Percentiles rank a stretch among this genome's conserved stretches.
Conservation (phyloP, 2,329 filamentous ascomycete genomes). For the Teratosphaeria epicoccoides region DNA sequence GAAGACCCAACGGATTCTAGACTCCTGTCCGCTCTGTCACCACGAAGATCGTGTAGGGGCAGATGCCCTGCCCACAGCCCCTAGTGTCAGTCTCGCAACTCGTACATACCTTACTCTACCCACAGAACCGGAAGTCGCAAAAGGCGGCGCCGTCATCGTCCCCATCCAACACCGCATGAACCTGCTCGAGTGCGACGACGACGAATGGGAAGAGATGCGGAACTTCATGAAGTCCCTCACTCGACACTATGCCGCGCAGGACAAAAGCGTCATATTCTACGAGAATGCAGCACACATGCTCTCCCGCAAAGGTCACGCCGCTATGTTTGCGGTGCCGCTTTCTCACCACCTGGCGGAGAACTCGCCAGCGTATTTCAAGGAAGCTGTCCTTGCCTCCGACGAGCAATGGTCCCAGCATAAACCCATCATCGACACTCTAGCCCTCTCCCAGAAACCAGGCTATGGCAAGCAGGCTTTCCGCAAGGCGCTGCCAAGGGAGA, state of each 20-base stretch:
- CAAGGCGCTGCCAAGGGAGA: conserved; percentile 75
- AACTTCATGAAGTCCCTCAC: conserved; percentile 98
- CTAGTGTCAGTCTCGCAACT: conserved; percentile 75
- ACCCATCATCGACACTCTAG: conserved; percentile 81
- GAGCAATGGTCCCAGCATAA: conserved; percentile 94
- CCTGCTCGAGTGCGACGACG: conserved; percentile 93
- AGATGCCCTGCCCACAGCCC: conserved; percentile 63
- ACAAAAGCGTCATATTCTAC: conserved; percentile 89
- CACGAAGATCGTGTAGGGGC: conserved; percentile 59
- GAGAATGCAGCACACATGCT: conserved; percentile 83
- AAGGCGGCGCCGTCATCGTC: conserved; percentile 77
- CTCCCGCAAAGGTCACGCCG: conserved; percentile 63
- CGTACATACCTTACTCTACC: conserved; percentile 79
- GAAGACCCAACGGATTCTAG: conserved; percentile 75
- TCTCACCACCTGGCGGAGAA: conserved; percentile 86
- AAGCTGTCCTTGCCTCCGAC: conserved; percentile 79
- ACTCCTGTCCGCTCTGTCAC: conserved; percentile 81
- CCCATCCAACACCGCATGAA: conserved; percentile 80
- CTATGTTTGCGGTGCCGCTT: conserved; percentile 75
- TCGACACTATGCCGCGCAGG: conserved; percentile 87
- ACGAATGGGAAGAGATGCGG: conserved; percentile 97
- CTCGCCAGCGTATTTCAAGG: conserved; percentile 87
- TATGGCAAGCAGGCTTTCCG: conserved; percentile 75
- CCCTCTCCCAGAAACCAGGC: conserved; percentile 49
- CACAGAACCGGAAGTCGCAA: conserved; percentile 76